Base-by-base conservation (phyloP, 2,329 filamentous ascomycete genomes). In the Venturia nashicola region DNA sequence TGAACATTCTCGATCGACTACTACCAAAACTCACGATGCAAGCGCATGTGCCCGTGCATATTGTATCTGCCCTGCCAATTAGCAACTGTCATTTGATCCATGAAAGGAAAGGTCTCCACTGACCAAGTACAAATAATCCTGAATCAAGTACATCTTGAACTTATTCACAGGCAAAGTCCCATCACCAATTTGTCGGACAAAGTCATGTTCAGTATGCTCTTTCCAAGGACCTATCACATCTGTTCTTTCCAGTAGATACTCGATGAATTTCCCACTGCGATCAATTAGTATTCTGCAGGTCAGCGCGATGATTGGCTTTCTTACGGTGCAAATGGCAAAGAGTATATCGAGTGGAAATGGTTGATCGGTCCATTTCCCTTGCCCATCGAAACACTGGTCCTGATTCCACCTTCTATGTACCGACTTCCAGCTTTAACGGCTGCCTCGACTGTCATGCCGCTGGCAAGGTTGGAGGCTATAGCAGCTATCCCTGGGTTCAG, bases 101-200 rank as follows among this genome's bases (percentile, higher is more conserved):
- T 20, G 6, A 6, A 12, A 11, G 6, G 20, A 20, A 9, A 27
- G 20, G 20, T 51, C 20, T 43, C 46, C 34, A 71, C 80, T 51
- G 70, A 94, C 89, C 54, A 97, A 77, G 71, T 94, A 97, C 5
- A 96, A 80, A 70, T 97, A 97, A 71, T 97, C 93, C 70, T 97
- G 93, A 11, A 94, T 82, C 64, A 97, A 84, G 72, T 97, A 97
- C 46, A 88, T 83, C 73, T 91, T 94, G 79, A 96, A 97, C 0
- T 86, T 87, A 54, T 88, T 83, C 0, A 88, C 69, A 0, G 89
- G 87, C 23, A 97, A 78, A 8, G 83, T 87, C 0, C 91, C 91
- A 65, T 87, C 80, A 0, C 88, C 91, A 71, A 97, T 79, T 16
- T 82, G 83, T 70, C 86, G 79, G 51, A 96, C 89, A 71, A 97